These are phyloP conservation scores for Guyanaporus albipodus DNA, from an alignment of 768 basidiomycete species.

Conservation along the genomic window DNA sequence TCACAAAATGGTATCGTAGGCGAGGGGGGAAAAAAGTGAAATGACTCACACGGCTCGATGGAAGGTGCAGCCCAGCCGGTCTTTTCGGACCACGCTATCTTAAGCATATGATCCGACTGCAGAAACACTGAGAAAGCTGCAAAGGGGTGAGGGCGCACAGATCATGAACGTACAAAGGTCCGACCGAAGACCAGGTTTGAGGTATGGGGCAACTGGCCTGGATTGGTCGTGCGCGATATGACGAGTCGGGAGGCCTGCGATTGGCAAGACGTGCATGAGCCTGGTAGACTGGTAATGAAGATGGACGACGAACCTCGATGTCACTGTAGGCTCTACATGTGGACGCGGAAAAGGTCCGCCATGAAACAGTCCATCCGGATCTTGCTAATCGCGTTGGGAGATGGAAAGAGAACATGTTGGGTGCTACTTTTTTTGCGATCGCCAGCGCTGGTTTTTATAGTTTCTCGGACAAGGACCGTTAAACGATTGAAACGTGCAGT, in stretches of 20 bases:
- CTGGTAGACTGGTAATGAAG: neutral
- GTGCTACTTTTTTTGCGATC: too few species aligned
- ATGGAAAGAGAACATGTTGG: constrained; percentile 20
- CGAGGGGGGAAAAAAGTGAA: neutral
- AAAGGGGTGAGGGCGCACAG: constrained; percentile 3
- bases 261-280: neutral
- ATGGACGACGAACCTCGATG: constrained; percentile 49
- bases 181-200: constrained; percentile 77
- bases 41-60: constrained; percentile 74
- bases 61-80: constrained; percentile 81
- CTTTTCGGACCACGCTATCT: constrained; percentile 62
- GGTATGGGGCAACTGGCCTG: constrained; percentile 59
- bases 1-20: constrained; percentile 7
- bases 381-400: constrained; percentile 12
- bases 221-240: constrained; percentile 45
- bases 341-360: constrained; percentile 16
- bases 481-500: too few species aligned
- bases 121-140: constrained; percentile 6
- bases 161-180: constrained; percentile 60
- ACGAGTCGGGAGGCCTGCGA: constrained; percentile 56
- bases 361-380: neutral
- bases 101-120: constrained; percentile 86
- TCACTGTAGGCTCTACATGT: constrained; percentile 37
- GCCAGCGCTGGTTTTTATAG: too few species aligned
- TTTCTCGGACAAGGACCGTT: constrained; percentile 4